Conservation (phyloP, 441 rosid species). For the Gossypium schwendimanii region DNA sequence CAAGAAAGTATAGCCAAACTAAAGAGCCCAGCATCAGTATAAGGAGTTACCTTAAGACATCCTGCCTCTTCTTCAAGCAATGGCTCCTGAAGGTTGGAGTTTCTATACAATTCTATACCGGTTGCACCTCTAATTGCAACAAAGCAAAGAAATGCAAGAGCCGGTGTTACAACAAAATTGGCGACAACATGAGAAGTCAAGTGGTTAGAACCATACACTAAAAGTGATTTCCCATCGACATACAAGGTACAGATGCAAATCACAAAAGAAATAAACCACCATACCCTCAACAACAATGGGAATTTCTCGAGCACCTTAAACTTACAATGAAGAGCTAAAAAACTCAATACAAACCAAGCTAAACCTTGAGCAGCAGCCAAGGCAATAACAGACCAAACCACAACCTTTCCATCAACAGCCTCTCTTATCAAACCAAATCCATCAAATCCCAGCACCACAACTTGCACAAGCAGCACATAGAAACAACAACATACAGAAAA, state of each 20-base stretch:
- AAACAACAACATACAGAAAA: constrained; percentile 58
- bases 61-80: constrained; percentile 77
- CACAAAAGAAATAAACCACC: constrained; percentile 81
- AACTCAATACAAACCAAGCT: constrained; percentile 79
- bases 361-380: constrained; percentile 63
- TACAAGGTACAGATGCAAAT: constrained; percentile 63
- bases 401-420: constrained; percentile 31
- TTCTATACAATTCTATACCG: constrained; percentile 52
- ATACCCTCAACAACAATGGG: constrained; percentile 69
- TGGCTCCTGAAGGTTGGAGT: constrained; percentile 78
- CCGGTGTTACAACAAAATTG: constrained; percentile 75
- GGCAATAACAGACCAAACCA: constrained; percentile 51
- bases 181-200: constrained; percentile 62
- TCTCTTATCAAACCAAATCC: constrained; percentile 54
- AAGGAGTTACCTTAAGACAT: constrained; percentile 79
- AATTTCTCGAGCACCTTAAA: constrained; percentile 69
- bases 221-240: constrained; percentile 57
- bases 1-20: constrained; percentile 87
- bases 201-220: constrained; percentile 44
- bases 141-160: constrained; percentile 79
- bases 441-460: constrained; percentile 65
- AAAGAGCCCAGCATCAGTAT: constrained; percentile 62
- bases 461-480: constrained; percentile 62
- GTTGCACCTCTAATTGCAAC: constrained; percentile 63
- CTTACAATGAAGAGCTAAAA: constrained; percentile 71